Percentiles rank a stretch among this genome's conserved stretches.
Evolutionary conservation across 768 basidiomycete genomes (phyloP).

Genomic region (Dentipellis fragilis): DNA sequence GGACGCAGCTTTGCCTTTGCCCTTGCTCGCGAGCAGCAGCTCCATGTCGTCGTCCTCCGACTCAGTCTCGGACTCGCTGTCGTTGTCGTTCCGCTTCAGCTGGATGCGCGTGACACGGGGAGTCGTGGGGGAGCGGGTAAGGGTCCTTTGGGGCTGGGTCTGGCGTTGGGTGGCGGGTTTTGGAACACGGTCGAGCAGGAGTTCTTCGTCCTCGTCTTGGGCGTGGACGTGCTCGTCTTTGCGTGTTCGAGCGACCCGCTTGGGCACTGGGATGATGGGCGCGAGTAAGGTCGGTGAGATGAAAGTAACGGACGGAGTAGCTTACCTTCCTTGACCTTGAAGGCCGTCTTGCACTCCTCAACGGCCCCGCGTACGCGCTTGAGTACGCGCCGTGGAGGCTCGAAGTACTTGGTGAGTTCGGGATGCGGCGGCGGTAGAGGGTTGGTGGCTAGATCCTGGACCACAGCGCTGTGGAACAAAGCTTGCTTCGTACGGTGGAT

Average conservation of each 20-base stretch:
- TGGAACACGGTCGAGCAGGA: conserved; percentile 10
- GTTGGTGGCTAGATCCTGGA: conserved; percentile 58
- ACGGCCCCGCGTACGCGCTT: conserved; percentile 48
- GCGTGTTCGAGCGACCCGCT: conserved; percentile 42
- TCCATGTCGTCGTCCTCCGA: conserved; percentile 29
- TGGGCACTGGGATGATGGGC: conserved; percentile 38
- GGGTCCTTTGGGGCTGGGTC: not conserved
- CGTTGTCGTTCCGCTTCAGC: conserved; percentile 18
- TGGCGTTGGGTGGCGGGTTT: conserved; percentile 8
- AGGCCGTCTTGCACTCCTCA: conserved; percentile 48
- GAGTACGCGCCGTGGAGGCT: conserved; percentile 60
- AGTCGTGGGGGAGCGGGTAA: not conserved
- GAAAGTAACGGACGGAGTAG: not conserved
- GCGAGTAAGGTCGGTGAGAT: not conserved
- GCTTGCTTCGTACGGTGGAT: conserved; percentile 91
- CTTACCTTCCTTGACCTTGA: conserved; percentile 76
- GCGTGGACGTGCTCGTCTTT: conserved; percentile 58
- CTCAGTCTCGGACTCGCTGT: conserved; percentile 48
- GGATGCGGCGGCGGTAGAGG: conserved; percentile 83
- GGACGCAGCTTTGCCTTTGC: conserved; percentile 1
- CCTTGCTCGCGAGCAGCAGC: conserved; percentile 13
- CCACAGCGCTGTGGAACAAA: conserved; percentile 78
- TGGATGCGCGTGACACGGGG: conserved; percentile 14
- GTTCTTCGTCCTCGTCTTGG: conserved; percentile 28
- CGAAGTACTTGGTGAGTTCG: conserved; percentile 74